Conservation (phyloP, 495 filamentous ascomycete genomes). For the Lasiosphaeria ovina region DNA sequence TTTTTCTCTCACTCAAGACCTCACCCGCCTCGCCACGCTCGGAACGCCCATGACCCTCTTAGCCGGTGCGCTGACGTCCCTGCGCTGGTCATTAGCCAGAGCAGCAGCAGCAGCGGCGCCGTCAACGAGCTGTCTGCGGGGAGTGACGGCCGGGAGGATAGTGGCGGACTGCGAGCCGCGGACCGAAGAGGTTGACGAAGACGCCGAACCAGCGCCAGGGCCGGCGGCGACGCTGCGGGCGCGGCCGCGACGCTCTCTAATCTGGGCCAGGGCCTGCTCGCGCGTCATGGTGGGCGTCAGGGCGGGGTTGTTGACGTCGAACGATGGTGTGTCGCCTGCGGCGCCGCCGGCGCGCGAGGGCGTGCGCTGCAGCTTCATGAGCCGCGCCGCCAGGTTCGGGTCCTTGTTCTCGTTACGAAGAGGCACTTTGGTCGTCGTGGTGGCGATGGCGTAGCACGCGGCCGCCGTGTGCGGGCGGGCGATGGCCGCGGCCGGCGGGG, state of each 20-base stretch:
- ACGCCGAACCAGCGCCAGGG: neutral
- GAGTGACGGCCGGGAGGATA: slow-evolving; percentile 32
- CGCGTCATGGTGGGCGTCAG: slow-evolving; percentile 55
- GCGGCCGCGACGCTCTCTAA: slow-evolving; percentile 51
- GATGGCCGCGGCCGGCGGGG: slow-evolving; percentile 2
- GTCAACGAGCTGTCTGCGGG: slow-evolving; percentile 38
- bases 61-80: slow-evolving; percentile 41
- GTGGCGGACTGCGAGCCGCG: too few species aligned
- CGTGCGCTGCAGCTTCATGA: slow-evolving; percentile 32
- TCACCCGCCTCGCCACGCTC: slow-evolving; percentile 13
- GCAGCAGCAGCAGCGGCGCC: slow-evolving; percentile 13
- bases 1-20: slow-evolving; percentile 7
- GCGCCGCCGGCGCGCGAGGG: slow-evolving; percentile 24
- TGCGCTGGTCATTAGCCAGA: neutral
- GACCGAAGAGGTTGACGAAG: neutral
- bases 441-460: slow-evolving; percentile 38
- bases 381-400: slow-evolving; percentile 27
- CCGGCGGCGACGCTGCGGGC: slow-evolving; percentile 28
- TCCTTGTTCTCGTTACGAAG: slow-evolving; percentile 35
- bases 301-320: slow-evolving; percentile 49
- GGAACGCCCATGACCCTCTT: slow-evolving; percentile 13
- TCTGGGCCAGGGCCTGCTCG: slow-evolving; percentile 57
- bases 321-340: slow-evolving; percentile 28
- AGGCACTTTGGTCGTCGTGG: slow-evolving; percentile 48
- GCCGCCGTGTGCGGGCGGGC: slow-evolving; percentile 39